These are phyloP conservation scores for Chaetomium sp. DNA, from an alignment of 2,329 filamentous ascomycete genomes.

Conservation along the genomic window DNA sequence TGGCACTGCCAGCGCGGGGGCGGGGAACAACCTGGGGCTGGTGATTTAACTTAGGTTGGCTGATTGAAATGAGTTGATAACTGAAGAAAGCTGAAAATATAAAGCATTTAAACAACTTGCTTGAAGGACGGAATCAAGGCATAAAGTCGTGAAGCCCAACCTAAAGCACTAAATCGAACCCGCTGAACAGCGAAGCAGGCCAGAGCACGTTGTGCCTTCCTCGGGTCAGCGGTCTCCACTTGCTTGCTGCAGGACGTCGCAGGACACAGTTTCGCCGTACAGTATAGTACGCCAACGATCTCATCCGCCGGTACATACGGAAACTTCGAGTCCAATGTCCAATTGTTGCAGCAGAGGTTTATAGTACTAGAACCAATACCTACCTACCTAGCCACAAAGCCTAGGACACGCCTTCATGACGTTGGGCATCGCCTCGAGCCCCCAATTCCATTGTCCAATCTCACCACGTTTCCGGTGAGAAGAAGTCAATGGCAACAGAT, in stretches of 20 bases:
- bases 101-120: neutral
- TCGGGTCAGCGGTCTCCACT: conserved; percentile 16
- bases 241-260: neutral
- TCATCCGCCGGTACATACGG: neutral
- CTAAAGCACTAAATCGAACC: neutral
- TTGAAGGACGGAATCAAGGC: neutral
- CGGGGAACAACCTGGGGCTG: neutral
- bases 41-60: neutral
- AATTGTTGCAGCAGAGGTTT: neutral
- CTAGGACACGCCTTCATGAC: neutral
- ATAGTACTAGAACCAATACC: neutral
- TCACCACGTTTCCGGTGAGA: neutral
- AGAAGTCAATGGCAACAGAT: neutral
- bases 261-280: neutral
- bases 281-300: neutral
- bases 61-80: neutral
- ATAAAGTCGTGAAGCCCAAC: neutral
- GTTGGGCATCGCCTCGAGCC: neutral
- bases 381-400: neutral
- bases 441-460: neutral
- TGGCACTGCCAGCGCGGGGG: conserved; percentile 18
- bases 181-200: neutral
- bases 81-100: neutral
- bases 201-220: conserved; percentile 3
- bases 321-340: neutral